Evolutionary conservation across 768 basidiomycete species (phyloP).

Genomic region (Tephrocybe sp.): DNA sequence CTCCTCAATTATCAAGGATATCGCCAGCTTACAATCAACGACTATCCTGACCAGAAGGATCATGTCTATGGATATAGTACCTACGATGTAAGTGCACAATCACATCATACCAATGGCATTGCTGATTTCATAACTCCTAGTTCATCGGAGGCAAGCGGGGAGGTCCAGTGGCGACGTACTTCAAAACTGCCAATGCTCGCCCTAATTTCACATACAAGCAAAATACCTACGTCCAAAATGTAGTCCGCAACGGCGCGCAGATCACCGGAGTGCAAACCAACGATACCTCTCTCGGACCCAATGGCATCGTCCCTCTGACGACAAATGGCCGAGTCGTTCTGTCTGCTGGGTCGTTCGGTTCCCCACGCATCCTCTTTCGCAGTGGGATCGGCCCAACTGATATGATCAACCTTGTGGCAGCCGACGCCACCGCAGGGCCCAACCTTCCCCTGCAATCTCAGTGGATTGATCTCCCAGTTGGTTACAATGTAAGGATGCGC

Average conservation of each 20-base stretch:
- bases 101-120: not conserved
- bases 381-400: slow-evolving; percentile 63
- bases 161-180: slow-evolving; percentile 62
- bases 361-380: slow-evolving; percentile 56
- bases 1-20: slow-evolving; percentile 53
- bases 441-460: slow-evolving; percentile 46
- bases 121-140: slow-evolving; percentile 17
- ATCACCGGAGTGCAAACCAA: slow-evolving; percentile 65
- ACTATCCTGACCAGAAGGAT: slow-evolving; percentile 55
- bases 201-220: slow-evolving; percentile 51
- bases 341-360: slow-evolving; percentile 56
- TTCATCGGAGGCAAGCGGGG: slow-evolving; percentile 47
- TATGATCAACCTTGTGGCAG: slow-evolving; percentile 51
- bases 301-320: slow-evolving; percentile 55
- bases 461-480: slow-evolving; percentile 63
- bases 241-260: slow-evolving; percentile 54
- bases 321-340: slow-evolving; percentile 61
- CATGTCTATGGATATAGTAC: slow-evolving; percentile 58
- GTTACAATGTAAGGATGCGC: slow-evolving; percentile 40
- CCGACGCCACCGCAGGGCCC: slow-evolving; percentile 43
- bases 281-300: slow-evolving; percentile 53
- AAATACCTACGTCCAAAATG: slow-evolving; percentile 47
- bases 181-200: slow-evolving; percentile 53
- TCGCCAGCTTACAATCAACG: slow-evolving; percentile 53
- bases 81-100: slow-evolving; percentile 31